Base-by-base conservation (phyloP, 306 rosid genomes). In the Lathyrus aphaca region DNA sequence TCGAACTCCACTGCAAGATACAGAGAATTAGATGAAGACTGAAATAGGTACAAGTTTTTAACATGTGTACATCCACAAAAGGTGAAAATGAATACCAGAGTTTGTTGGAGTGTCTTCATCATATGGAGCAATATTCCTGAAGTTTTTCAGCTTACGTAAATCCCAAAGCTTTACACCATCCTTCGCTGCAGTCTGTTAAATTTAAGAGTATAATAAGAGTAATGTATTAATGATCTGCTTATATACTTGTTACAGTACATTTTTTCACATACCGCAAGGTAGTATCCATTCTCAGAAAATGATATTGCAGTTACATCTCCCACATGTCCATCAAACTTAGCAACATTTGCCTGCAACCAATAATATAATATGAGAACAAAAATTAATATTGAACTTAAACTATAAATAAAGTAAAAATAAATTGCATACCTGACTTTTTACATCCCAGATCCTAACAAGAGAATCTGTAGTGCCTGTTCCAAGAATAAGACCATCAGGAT, bases 101-200 rank as follows among this genome's bases (percentile, higher is more conserved):
- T 79, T 95, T 19, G 99, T 84, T 43, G 97, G 93, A 42, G 89
- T 85, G 23, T 88, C 98, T 15, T 91, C 50, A 75, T 84, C 97
- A 79, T 95, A 93, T 16, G 96, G 97, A 76, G 87, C 55, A 65
- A 90, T 88, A 43, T 83, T 86, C 77, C 96, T 74, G 82, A 93
- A 93, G 77, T 93, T 93, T 83, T 82, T 93, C 80, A 93, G 85
- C 74, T 90, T 93, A 15, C 98, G 97, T 50, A 93, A 82, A 80
- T 93, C 98, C 98, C 98, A 93, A 66, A 90, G 92, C 87, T 88
- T 93, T 40, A 93, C 95, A 72, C 98, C 98, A 69, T 93, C 97
- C 46, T 84, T 81, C 49, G 98, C 98, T n/a, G 98, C 93, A 72
- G 98, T 93, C 98, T 93, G 82, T 74, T 56, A 70, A 79, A 54